Evolutionary conservation across 75 land plant genomes (phyloP).

Genomic region (Ceratopteris richardii): DNA sequence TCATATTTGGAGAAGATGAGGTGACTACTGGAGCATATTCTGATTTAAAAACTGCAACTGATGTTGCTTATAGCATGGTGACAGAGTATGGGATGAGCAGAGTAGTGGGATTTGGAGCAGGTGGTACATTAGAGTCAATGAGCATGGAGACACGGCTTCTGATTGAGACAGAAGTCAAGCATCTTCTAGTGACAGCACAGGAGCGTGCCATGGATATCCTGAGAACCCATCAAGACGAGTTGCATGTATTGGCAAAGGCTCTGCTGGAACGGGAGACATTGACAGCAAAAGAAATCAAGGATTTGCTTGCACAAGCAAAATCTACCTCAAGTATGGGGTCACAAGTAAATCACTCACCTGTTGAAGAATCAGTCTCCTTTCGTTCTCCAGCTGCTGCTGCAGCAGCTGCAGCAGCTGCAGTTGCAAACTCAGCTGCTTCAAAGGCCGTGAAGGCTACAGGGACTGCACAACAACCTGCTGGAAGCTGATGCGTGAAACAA

Average conservation of each 20-base stretch:
- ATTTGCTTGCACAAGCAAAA: constrained; percentile 56
- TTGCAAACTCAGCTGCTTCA: constrained; percentile 59
- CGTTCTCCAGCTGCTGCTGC: constrained; percentile 37
- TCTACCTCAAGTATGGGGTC: constrained; percentile 18
- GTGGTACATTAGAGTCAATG: constrained; percentile 85
- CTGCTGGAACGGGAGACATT: constrained; percentile 89
- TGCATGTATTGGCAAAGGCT: constrained; percentile 83
- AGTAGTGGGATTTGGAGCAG: constrained; percentile 73
- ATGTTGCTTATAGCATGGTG: constrained; percentile 81
- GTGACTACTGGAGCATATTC: constrained; percentile 89
- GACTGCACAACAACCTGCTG: constrained; percentile 70
- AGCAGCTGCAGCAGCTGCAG: constrained; percentile 64
- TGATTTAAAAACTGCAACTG: constrained; percentile 87
- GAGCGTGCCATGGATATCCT: constrained; percentile 79
- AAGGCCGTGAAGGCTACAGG: constrained; percentile 76
- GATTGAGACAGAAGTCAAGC: constrained; percentile 81
- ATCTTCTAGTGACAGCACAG: constrained; percentile 69
- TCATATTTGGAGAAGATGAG: constrained; percentile 93
- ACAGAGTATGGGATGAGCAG: constrained; percentile 99
- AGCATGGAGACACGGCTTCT: constrained; percentile 94
- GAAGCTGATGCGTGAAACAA: too few species aligned
- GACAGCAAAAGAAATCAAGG: constrained; percentile 69
- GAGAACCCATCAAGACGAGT: constrained; percentile 65
- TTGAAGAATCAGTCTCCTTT: constrained; percentile 20
- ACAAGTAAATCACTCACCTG: constrained; percentile 11